These are phyloP conservation scores for Spatholobus suberectus DNA, from an alignment of 306 rosid species.

Conservation along the genomic window DNA sequence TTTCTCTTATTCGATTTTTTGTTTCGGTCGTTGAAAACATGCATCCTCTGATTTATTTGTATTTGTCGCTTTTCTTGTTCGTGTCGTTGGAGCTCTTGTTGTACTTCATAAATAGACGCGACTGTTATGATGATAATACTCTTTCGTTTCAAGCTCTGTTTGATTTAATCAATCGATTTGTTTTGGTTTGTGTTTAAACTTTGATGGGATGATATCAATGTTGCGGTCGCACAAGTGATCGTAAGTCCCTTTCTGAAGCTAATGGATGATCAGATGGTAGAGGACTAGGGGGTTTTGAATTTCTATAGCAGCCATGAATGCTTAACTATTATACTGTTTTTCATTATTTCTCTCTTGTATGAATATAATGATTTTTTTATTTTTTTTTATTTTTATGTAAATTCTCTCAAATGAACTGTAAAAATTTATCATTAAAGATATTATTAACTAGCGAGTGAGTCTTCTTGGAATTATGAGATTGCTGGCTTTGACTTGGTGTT, in stretches of 20 bases:
- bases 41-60: not conserved
- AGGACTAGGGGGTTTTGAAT: not conserved
- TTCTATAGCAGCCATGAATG: not conserved
- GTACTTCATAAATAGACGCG: not conserved
- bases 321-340: not conserved
- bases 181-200: slow-evolving; percentile 3
- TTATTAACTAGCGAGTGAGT: not conserved
- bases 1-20: not conserved
- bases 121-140: not conserved
- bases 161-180: not conserved
- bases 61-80: not conserved
- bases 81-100: not conserved
- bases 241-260: not conserved
- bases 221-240: slow-evolving; percentile 1
- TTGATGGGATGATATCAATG: slow-evolving; percentile 1
- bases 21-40: slow-evolving; percentile 10
- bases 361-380: not conserved
- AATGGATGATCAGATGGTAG: not conserved
- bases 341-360: not conserved
- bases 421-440: not conserved
- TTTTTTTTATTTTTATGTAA: not conserved
- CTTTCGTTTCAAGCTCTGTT: not conserved
- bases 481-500: not conserved
- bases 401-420: not conserved
- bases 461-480: not conserved